Base-by-base conservation (phyloP, 495 filamentous ascomycete species). In the Neurospora sp. region DNA sequence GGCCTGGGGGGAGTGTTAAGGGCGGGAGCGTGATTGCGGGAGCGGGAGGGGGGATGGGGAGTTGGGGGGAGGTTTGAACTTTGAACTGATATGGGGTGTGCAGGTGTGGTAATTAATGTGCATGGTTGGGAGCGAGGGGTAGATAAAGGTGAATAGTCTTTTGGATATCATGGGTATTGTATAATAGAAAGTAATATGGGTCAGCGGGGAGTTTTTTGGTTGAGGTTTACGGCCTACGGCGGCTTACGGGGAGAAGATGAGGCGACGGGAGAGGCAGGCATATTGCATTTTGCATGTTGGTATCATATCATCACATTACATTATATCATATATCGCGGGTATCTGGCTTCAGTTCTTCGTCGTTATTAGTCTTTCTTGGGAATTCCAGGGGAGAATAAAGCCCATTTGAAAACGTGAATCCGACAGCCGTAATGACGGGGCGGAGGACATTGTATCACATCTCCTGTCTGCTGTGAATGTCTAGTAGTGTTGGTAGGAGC, bases 21-120 rank as follows among this genome's bases (percentile, higher is more conserved):
- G 92, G 92, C 9, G 91, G 88, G 5, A 92, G 90, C 76, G 86
- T 89, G 40, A 87, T 92, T 80, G 88, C 88, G 5, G 86, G 88
- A 70, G 87, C 88, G 59, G 90, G 54, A 62, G 54, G 89, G 8
- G 86, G 84, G 37, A 87, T 93, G 81, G 91, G 92, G 27, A 88
- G 87, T 70, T 94, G 92, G 90, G 92, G 92, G 20, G 92, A 94
- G 82, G 88, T 89, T 3, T 35, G 35, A 35, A 35, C 35, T 35
- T 4, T 93, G 75, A 76, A 44, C 1, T 62, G 48, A 59, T 59
- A 14, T 31, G 48, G 46, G 46, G 48, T 48, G 44, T 20, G 23
- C 10, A 10, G 46, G 18, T n/a, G 54, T 62, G 54, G 12, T 62
- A 62, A 62, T 62, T 62, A 35, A 62, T 62, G 23, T 31, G 27